These are phyloP conservation scores for Stemphylium vesicarium DNA, from an alignment of 2,329 filamentous ascomycete genomes.

Conservation along the genomic window DNA sequence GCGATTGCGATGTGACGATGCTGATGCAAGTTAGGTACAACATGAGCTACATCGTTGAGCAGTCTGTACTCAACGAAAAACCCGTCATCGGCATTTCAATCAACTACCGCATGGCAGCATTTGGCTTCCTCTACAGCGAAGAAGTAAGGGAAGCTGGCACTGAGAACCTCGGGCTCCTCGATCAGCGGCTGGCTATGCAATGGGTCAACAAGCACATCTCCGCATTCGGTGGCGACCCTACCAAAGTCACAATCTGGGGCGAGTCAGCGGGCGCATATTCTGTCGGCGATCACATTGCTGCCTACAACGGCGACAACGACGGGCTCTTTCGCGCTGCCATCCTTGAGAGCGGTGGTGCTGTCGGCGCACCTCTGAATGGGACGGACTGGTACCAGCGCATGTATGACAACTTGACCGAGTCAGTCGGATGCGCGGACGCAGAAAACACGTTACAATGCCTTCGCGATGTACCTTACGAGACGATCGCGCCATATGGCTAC, in stretches of 20 bases:
- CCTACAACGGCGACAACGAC: slow-evolving; percentile 46
- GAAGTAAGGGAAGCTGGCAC: slow-evolving; percentile 46
- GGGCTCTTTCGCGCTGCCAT: slow-evolving; percentile 55
- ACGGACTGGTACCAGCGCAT: slow-evolving; percentile 43
- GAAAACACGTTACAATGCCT: slow-evolving; percentile 36
- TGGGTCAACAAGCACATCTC: slow-evolving; percentile 69
- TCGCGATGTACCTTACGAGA: slow-evolving; percentile 34
- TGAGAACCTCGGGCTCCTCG: slow-evolving; percentile 63
- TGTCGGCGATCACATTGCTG: slow-evolving; percentile 52
- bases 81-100: slow-evolving; percentile 48
- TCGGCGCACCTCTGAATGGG: slow-evolving; percentile 39
- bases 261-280: slow-evolving; percentile 67
- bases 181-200: slow-evolving; percentile 64
- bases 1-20: no score
- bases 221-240: slow-evolving; percentile 59
- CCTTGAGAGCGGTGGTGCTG: slow-evolving; percentile 44
- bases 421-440: slow-evolving; percentile 32
- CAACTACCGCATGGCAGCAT: slow-evolving; percentile 58
- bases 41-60: slow-evolving; percentile 40
- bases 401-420: slow-evolving; percentile 37
- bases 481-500: slow-evolving; percentile 35
- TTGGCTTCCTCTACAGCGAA: slow-evolving; percentile 56
- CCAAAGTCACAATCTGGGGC: slow-evolving; percentile 66
- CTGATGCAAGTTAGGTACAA: slow-evolving; percentile 28
- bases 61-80: slow-evolving; percentile 39